Base-by-base conservation (phyloP, 1,284 basidiomycete genomes). In the Cutaneotrichosporon cyanovorans region DNA sequence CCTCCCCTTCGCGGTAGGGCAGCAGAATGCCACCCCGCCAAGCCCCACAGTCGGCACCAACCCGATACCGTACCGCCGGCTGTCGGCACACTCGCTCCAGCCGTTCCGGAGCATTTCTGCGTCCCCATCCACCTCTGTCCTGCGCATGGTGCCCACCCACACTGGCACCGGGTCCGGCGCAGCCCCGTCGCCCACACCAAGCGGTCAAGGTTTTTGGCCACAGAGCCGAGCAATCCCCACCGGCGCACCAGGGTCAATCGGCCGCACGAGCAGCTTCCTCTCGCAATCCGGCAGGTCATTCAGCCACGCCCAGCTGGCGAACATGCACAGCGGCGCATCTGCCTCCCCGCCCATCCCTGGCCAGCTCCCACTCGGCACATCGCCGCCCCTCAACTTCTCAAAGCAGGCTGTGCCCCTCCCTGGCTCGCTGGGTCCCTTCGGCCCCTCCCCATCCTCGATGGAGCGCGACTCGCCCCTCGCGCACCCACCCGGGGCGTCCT, bases 221-320 rank as follows among this genome's bases (percentile, higher is more conserved):
- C 40, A 9, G 19, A 30, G 28, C 23, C 47, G 32, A 2, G 42
- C 42, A 6, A 48, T 48, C 28, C 47, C 47, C 4, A 25, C 37
- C 38, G 14, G 35, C 10, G 36, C 47, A 5, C 30, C 37, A 5
- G 23, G 23, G 33, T 21, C 46, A 15, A 39, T 33, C 16, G 37
- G 36, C 2, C 59, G 70, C 9, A 66, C 65, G 10, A 62, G 59
- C 37, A 66, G 64, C 2, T 71, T 69, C 56, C 57, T 72, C 11
- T 70, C 68, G 1, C 66, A 68, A 45, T 70, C 68, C 2, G 68
- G 70, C 4, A 57, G 70, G 23, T 71, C 68, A 1, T 66, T 68
- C 53, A 66, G 65, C 28, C 70, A 69, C 38, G 63, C 66, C n/a
- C 68, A 68, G 50, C 45, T 63, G n/a, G 60, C 68, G 18, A 59